phyloP scores from a whole-genome alignment of 257 asterid genomes.

The Penstemon newberryi region DNA sequence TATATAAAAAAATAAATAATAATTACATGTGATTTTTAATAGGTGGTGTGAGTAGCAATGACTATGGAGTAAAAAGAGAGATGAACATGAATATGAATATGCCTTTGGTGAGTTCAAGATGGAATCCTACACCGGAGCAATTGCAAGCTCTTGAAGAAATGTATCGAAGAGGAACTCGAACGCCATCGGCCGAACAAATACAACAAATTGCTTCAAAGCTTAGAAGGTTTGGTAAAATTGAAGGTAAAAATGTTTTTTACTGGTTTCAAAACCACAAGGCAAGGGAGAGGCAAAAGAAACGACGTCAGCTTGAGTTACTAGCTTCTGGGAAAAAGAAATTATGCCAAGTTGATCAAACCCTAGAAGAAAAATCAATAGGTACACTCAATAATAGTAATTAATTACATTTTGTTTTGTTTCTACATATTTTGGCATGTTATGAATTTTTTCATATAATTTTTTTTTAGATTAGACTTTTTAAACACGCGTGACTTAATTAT shows the following conservation, averaged over 20 bases:
- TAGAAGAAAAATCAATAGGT: conserved; percentile 36
- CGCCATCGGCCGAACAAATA: conserved; percentile 83
- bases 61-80: conserved; percentile 28
- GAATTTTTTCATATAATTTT: not conserved
- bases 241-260: conserved; percentile 81
- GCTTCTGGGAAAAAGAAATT: conserved; percentile 15
- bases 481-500: too few species aligned
- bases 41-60: conserved; percentile 27
- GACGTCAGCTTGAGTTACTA: conserved; percentile 49
- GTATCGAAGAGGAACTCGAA: conserved; percentile 62
- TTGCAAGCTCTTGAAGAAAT: conserved; percentile 69
- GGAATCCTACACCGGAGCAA: conserved; percentile 92
- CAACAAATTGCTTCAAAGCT: conserved; percentile 67
- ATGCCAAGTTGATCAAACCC: conserved; percentile 15
- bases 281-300: conserved; percentile 77
- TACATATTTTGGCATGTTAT: not conserved
- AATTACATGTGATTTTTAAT: too few species aligned
- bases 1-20: too few species aligned
- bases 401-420: too few species aligned
- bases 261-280: conserved; percentile 89
- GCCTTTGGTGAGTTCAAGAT: conserved; percentile 56
- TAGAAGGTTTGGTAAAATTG: conserved; percentile 65
- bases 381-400: not conserved
- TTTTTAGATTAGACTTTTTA: not conserved
- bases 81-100: not conserved